Conservation (phyloP, 495 filamentous ascomycete species). For the Lophiotrema nucula region DNA sequence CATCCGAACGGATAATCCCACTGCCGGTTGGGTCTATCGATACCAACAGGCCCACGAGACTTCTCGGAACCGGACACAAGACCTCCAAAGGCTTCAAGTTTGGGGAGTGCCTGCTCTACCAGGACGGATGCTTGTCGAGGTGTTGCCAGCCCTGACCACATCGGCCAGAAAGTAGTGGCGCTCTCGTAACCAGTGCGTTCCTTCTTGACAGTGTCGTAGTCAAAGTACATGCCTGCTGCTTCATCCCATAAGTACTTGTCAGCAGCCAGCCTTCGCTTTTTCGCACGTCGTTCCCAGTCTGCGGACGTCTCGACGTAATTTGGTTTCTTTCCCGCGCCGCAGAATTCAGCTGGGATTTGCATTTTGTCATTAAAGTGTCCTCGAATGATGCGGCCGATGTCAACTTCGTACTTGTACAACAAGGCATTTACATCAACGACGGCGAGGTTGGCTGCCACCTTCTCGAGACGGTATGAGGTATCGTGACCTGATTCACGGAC, state of each 20-base stretch:
- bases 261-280: slow-evolving; percentile 72
- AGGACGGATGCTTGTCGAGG: slow-evolving; percentile 76
- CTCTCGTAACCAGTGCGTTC: slow-evolving; percentile 77
- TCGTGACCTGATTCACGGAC: slow-evolving; percentile 98
- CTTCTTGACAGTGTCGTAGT: slow-evolving; percentile 84
- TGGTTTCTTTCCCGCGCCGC: slow-evolving; percentile 54
- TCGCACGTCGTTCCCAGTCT: slow-evolving; percentile 82
- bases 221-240: slow-evolving; percentile 89
- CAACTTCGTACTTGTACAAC: slow-evolving; percentile 92
- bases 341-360: slow-evolving; percentile 75
- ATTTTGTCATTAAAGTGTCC: slow-evolving; percentile 77
- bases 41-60: slow-evolving; percentile 72
- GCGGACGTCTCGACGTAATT: slow-evolving; percentile 73
- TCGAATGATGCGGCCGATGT: slow-evolving; percentile 82
- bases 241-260: slow-evolving; percentile 91
- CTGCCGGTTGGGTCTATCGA: slow-evolving; percentile 67
- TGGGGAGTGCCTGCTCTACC: slow-evolving; percentile 73
- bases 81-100: slow-evolving; percentile 82
- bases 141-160: slow-evolving; percentile 86
- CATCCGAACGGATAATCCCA: slow-evolving; percentile 99
- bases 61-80: slow-evolving; percentile 85
- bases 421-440: slow-evolving; percentile 93
- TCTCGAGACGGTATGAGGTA: slow-evolving; percentile 88
- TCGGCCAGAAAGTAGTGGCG: slow-evolving; percentile 91
- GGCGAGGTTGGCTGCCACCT: slow-evolving; percentile 80